phyloP scores from a whole-genome alignment of 768 basidiomycete genomes.

The Rubroboletus pulcherrimus region DNA sequence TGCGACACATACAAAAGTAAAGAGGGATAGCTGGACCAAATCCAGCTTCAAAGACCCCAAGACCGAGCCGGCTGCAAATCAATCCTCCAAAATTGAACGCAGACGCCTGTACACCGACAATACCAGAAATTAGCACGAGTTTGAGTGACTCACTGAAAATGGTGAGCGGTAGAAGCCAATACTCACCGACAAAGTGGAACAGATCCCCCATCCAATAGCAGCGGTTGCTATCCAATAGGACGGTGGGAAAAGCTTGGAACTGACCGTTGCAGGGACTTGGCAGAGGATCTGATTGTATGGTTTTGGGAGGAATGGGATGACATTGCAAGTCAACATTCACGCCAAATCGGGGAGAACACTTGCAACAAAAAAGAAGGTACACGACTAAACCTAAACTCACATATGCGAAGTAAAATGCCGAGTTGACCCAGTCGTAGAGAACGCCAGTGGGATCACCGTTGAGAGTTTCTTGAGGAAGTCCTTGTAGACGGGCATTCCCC shows the following conservation, averaged over 20 bases:
- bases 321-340: neutral
- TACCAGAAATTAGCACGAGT: neutral
- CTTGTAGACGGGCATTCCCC: conserved; percentile 76
- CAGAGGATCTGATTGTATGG: conserved; percentile 50
- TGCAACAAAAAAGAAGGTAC: neutral
- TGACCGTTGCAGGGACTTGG: conserved; percentile 62
- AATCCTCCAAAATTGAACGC: conserved; percentile 59
- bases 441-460: conserved; percentile 62
- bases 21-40: conserved; percentile 77
- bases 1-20: conserved; percentile 59
- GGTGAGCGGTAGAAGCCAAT: neutral
- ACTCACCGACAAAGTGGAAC: conserved; percentile 65
- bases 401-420: conserved; percentile 77
- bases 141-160: neutral
- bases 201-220: conserved; percentile 73
- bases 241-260: conserved; percentile 67
- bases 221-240: conserved; percentile 62
- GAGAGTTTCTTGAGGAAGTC: conserved; percentile 62
- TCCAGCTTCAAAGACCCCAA: conserved; percentile 77
- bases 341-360: neutral
- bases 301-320: neutral
- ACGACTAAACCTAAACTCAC: conserved; percentile 38
- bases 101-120: conserved; percentile 44
- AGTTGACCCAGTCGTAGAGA: conserved; percentile 72
- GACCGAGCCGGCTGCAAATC: conserved; percentile 51